Conservation (phyloP, 176 grass and related monocot genomes). For the Echinochloa phyllopogon region DNA sequence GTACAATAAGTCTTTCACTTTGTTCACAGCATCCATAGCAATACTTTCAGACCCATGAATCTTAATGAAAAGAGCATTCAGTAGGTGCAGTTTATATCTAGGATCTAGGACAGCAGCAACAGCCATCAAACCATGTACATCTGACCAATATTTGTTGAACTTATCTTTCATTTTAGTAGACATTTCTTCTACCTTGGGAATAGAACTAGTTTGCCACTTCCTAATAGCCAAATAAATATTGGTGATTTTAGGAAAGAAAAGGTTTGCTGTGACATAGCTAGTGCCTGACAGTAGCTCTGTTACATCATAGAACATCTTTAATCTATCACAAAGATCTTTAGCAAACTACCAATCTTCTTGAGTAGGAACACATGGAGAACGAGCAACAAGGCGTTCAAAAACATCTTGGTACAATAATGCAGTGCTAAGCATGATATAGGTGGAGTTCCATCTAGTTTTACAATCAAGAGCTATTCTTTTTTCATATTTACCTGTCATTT, state of each 20-base stretch:
- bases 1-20: neutral
- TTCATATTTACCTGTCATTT: neutral
- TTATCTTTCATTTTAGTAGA: neutral
- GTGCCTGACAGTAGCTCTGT: too few relatives aligned
- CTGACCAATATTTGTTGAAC: neutral
- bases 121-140: neutral
- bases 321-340: too few relatives aligned
- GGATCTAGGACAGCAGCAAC: neutral
- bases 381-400: neutral
- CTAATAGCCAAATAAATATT: slow-evolving; percentile 15
- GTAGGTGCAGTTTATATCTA: neutral
- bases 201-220: neutral
- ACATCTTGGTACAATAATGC: neutral
- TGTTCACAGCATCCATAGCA: neutral
- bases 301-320: too few relatives aligned
- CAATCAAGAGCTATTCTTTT: neutral
- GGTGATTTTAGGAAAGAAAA: slow-evolving; percentile 23
- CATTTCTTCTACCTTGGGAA: neutral
- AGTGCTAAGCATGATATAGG: neutral
- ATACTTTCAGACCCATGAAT: neutral
- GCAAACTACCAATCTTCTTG: too few relatives aligned
- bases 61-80: neutral
- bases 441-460: neutral
- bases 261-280: slow-evolving; percentile 25
- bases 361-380: too few relatives aligned